Percentiles rank a stretch among this genome's conserved stretches.
Conservation (phyloP, 1,284 basidiomycete species). For the Malassezia pachydermatis region DNA sequence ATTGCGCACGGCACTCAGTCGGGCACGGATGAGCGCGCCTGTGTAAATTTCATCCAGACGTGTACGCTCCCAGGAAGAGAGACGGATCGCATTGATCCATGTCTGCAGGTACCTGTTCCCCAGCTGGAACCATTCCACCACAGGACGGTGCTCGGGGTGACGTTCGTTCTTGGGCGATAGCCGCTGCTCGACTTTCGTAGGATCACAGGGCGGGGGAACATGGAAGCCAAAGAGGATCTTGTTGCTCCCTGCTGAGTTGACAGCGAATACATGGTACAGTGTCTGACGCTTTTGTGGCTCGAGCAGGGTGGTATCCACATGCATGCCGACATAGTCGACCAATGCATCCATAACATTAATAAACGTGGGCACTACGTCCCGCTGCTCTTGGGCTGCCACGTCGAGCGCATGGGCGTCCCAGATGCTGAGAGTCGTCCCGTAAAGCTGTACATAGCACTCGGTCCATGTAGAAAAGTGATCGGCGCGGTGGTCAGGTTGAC, state of each 20-base stretch:
- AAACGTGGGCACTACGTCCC: conserved; percentile 72
- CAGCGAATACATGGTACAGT: conserved; percentile 64
- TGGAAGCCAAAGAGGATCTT: conserved; percentile 64
- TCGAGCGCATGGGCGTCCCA: conserved; percentile 79
- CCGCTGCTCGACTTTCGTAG: conserved; percentile 29
- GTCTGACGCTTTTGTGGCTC: conserved; percentile 52
- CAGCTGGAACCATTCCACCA: conserved; percentile 40
- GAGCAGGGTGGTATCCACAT: conserved; percentile 52
- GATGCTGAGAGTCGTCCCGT: conserved; percentile 78
- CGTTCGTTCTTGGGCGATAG: conserved; percentile 28
- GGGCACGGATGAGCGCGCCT: conserved; percentile 63
- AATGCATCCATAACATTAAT: conserved; percentile 75
- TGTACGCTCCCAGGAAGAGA: conserved; percentile 89
- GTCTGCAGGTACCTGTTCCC: conserved; percentile 41
- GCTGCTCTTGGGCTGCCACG: conserved; percentile 66
- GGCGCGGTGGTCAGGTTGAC: conserved; percentile 32
- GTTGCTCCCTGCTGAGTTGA: conserved; percentile 90
- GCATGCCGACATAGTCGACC: conserved; percentile 53
- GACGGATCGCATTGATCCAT: conserved; percentile 81
- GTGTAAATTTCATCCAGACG: conserved; percentile 95
- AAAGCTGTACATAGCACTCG: conserved; percentile 63
- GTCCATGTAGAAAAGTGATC: conserved; percentile 37
- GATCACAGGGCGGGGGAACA: conserved; percentile 30
- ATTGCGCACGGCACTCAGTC: conserved; percentile 47
- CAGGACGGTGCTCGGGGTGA: conserved; percentile 33